Percentiles rank a stretch among this genome's conserved stretches.
phyloP scores from a whole-genome alignment of 2,329 filamentous ascomycete species.

The Phoma sp. region DNA sequence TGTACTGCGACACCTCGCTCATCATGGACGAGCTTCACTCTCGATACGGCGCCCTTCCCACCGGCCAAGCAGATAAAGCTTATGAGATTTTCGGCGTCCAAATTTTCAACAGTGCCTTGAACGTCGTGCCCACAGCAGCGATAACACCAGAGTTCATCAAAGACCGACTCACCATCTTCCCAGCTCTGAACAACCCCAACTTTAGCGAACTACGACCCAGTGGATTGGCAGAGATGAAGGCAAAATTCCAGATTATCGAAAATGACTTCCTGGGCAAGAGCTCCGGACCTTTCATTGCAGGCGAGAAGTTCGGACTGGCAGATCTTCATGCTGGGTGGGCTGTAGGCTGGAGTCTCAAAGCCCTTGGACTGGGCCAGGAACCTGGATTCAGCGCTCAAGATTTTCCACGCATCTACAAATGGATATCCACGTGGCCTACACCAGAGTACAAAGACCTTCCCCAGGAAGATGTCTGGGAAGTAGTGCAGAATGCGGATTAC shows the following conservation, averaged over 20 bases:
- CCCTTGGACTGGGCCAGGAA: slow-evolving; percentile 1
- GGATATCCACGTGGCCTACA: slow-evolving; percentile 1
- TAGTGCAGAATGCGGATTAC: neutral
- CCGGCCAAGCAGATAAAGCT: slow-evolving; percentile 48
- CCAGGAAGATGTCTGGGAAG: neutral
- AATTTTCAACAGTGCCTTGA: slow-evolving; percentile 2
- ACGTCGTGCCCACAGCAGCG: slow-evolving; percentile 10
- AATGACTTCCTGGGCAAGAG: neutral
- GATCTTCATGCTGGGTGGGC: slow-evolving; percentile 14
- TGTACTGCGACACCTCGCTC: slow-evolving; percentile 74
- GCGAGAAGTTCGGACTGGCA: slow-evolving; percentile 8
- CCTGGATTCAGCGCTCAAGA: neutral
- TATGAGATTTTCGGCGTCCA: slow-evolving; percentile 8
- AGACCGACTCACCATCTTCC: slow-evolving; percentile 11
- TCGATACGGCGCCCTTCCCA: slow-evolving; percentile 46
- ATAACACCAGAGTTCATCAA: slow-evolving; percentile 7
- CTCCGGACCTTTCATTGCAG: neutral
- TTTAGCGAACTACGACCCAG: slow-evolving; percentile 8
- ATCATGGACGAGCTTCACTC: slow-evolving; percentile 70
- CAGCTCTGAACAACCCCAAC: neutral
- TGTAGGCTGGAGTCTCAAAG: slow-evolving; percentile 3
- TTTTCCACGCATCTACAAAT: slow-evolving; percentile 5
- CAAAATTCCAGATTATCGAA: slow-evolving; percentile 8
- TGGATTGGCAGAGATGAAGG: slow-evolving; percentile 9
- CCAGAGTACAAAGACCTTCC: slow-evolving; percentile 2